Conservation (phyloP, 345 rosid genomes). For the Rhodamnia argentea region DNA sequence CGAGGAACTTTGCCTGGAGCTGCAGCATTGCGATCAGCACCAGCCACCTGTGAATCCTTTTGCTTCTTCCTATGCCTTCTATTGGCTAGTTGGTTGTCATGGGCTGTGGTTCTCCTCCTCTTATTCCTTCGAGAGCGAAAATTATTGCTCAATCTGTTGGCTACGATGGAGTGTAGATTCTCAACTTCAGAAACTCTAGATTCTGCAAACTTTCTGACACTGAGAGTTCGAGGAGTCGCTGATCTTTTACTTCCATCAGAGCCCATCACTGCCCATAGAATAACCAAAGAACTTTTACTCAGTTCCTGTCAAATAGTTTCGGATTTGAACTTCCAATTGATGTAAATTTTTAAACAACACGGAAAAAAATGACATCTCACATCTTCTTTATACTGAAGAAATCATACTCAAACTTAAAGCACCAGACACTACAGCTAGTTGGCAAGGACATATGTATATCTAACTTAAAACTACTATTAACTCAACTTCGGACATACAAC, state of each 20-base stretch:
- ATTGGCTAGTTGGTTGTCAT: conserved; percentile 39
- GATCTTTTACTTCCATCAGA: conserved; percentile 21
- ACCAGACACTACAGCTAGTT: neutral
- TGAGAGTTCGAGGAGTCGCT: conserved; percentile 48
- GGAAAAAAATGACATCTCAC: neutral
- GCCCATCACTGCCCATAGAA: conserved; percentile 11
- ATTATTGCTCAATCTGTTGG: conserved; percentile 44
- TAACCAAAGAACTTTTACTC: neutral
- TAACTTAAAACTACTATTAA: neutral
- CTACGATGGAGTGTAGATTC: conserved; percentile 46
- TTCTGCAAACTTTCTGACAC: conserved; percentile 61
- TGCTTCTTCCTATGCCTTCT: conserved; percentile 38
- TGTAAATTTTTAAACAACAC: neutral
- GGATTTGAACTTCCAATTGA: neutral
- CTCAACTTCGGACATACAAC: neutral
- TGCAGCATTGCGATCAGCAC: conserved; percentile 7
- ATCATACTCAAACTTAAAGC: neutral
- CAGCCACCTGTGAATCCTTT: conserved; percentile 12
- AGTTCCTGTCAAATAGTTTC: neutral
- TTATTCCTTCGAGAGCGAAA: conserved; percentile 59
- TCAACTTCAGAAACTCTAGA: conserved; percentile 65
- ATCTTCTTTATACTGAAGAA: neutral
- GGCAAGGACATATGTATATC: neutral
- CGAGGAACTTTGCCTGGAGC: conserved; percentile 20
- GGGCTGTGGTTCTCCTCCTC: conserved; percentile 79